Evolutionary conservation across 345 rosid species (phyloP), one percentile per base, ranked within the genome.

Genomic region (Acer saccharum): DNA sequence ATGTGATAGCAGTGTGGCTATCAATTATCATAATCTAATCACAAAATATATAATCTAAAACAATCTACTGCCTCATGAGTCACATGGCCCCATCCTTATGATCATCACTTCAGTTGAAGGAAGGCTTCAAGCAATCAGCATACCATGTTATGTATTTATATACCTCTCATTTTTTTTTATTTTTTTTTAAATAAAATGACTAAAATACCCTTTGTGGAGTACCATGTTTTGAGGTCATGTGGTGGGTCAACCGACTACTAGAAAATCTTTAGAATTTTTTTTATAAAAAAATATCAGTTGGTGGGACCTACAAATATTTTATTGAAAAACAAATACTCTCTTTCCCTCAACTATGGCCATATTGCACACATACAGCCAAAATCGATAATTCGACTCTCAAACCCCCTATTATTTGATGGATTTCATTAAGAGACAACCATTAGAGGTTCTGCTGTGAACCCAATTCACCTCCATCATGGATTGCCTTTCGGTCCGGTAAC

Each of bases 1-100:
- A 70, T 71, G 25, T 25, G 76, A 62, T 43, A 6, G 62, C 25
- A 4, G 77, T 54, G 71, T 32, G 70, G 46, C 46, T 29, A 14
- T 72, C 44, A 67, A 80, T 16, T 64, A 80, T 80, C 76, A 80
- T 69, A 46, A 62, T 65, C 81, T 67, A 82, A 82, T 82, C 88
- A 82, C 84, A 4, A 46, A 63, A 57, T 13, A n/a, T 57, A 2
- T 2, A 2, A 2, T 29, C 32, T 29, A 3, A 29, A 29, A 29
- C 6, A 6, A 71, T 73, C 54, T 65, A 46, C 72, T 25, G 1
- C 18, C 52, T 18, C 46, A 32, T 32, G 35, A 32, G 25, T 27
- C 13, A 27, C 65, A 8, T 44, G 13, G 81, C 50, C 81, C 83
- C 80, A 3, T 32, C 35, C 35, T 32, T 32, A 3, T 32, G 63